Evolutionary conservation across 352 stramenopile species (phyloP), one percentile per base, ranked within the genome.

Genomic region (Globisporangium nodosum): DNA sequence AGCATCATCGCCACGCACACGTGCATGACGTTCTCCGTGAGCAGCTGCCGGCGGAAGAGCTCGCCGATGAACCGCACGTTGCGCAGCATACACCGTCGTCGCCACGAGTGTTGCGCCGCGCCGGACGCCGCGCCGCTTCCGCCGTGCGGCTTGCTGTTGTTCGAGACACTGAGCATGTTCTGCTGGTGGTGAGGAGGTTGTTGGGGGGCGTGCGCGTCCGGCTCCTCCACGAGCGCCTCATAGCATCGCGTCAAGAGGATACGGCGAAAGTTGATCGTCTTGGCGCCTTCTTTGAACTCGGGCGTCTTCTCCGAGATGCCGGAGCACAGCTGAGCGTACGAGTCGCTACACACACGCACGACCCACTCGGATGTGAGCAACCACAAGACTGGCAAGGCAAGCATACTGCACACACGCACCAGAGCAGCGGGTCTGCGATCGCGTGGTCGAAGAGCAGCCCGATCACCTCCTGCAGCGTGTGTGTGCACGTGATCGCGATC

Each of bases 11-110:
- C 80, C 39, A 92, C 71, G 49, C 78, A 90, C 37, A 92, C 83
- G 59, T 92, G 83, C 78, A 92, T 91, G 52, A 90, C 78, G 50
- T 92, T 92, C 52, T 92, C 83, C 7, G 81, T 90, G 35, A 92
- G 70, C 45, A 92, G 50, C 59, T 92, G 81, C 9, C 83, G 71
- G 33, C 83, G 81, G 58, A 92, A 92, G 24, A 92, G 70, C 49
- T 90, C 81, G n/a, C 81, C 81, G 1, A 91, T 72, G 33, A 91
- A 70, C 30, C 69, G 70, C 30, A 91, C 78, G 57, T 92, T 90
- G 40, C 73, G 69, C 49, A 92, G 67, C 78, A 92, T 90, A 52
- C 80, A 88, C 47, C 84, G 81, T 27, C 81, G 61, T 62, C 82
- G 72, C 82, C 80, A 92, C 21, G 80, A 84, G 52, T 88, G 76